phyloP scores from a whole-genome alignment of 257 asterid species.

The Solanum stenotomum region DNA sequence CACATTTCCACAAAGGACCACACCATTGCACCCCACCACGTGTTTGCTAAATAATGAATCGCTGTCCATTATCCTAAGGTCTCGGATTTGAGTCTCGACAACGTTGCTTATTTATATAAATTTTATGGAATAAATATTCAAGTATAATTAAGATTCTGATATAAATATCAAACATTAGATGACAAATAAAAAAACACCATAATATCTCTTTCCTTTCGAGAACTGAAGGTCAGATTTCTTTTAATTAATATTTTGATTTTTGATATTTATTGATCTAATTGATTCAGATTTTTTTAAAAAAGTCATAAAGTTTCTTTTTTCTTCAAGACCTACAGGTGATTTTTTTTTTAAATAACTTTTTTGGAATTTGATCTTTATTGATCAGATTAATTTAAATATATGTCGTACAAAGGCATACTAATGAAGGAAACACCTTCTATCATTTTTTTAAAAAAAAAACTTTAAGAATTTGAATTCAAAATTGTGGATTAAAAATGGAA shows the following conservation, averaged over 20 bases:
- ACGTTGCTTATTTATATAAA: too few relatives aligned
- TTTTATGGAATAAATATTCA: rapidly evolving
- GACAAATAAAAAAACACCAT: not conserved
- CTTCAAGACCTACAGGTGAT: not conserved
- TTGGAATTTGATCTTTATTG: not conserved
- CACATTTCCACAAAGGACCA: not conserved
- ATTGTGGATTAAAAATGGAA: not conserved
- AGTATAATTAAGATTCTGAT: not conserved
- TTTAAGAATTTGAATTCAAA: not conserved
- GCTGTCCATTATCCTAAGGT: not conserved
- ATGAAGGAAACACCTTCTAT: not conserved
- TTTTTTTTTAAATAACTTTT: not conserved
- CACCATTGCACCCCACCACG: not conserved
- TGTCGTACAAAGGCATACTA: not conserved
- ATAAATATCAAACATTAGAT: not conserved
- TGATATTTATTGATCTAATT: not conserved
- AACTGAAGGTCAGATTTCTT: not conserved
- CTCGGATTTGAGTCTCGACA: too few relatives aligned
- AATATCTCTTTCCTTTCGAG: not conserved
- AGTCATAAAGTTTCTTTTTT: not conserved
- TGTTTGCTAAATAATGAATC: not conserved
- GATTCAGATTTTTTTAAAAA: not conserved
- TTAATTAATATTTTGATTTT: not conserved
- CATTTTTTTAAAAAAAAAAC: not conserved
- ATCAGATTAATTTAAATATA: not conserved